Conservation (phyloP, 2,329 filamentous ascomycete species). For the Alternaria dauci region DNA sequence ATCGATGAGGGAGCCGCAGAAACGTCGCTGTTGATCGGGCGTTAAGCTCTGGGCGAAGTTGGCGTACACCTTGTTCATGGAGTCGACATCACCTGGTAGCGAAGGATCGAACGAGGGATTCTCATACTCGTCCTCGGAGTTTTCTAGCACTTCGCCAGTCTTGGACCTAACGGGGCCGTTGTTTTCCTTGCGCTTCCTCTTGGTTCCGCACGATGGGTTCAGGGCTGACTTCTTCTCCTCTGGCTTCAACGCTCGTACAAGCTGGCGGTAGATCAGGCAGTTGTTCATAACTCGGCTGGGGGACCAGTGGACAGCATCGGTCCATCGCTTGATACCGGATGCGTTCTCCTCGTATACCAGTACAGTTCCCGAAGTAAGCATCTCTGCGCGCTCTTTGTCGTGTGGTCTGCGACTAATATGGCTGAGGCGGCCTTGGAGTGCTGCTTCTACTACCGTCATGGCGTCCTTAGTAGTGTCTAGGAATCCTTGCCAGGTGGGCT, state of each 20-base stretch:
- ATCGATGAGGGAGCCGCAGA: conserved; percentile 87
- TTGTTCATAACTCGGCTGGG: conserved; percentile 86
- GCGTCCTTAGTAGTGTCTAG: conserved; percentile 77
- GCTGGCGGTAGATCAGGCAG: conserved; percentile 84
- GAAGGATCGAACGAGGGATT: conserved; percentile 34
- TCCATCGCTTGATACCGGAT: conserved; percentile 94
- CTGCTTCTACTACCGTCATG: conserved; percentile 80
- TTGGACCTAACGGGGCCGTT: conserved; percentile 37
- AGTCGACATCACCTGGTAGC: conserved; percentile 33
- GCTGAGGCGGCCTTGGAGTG: conserved; percentile 71
- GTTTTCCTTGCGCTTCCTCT: conserved; percentile 50
- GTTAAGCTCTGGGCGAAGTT: conserved; percentile 52
- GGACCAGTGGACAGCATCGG: conserved; percentile 89
- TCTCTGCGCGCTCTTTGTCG: conserved; percentile 77
- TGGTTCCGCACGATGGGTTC: conserved; percentile 47
- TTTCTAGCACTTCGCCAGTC: conserved; percentile 40
- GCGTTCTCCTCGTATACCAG: conserved; percentile 93
- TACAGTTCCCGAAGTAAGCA: conserved; percentile 84
- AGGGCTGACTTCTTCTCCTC: conserved; percentile 49
- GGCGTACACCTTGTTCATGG: conserved; percentile 45
- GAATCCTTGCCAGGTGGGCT: conserved; percentile 73
- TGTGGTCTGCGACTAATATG: conserved; percentile 86
- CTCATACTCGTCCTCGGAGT: conserved; percentile 48
- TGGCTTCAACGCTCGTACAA: conserved; percentile 55
- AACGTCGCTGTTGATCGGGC: conserved; percentile 62